Base-by-base conservation (phyloP, 1,284 basidiomycete species). In the Leccinum griseonigrum region DNA sequence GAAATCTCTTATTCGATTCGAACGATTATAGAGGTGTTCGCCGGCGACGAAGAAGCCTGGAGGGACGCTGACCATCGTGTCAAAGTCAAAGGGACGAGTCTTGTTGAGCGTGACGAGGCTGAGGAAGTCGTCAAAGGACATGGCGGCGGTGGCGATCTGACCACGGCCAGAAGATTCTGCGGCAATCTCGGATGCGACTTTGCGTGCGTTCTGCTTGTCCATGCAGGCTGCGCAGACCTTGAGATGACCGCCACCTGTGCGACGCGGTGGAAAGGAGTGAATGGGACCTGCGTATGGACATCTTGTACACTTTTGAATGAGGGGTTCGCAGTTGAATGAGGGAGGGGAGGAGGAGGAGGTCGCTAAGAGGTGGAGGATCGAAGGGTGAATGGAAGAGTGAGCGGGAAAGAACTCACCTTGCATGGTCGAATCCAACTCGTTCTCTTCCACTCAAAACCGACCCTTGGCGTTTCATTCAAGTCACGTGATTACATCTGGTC, bases 171-270 rank as follows among this genome's bases (percentile, higher is more conserved):
- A 72, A 1, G 67, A 58, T 32, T 72, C 73, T 16, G 68, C 64
- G n/a, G 67, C 72, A 38, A 72, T 59, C 54, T 71, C 70, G 26
- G 72, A 71, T 18, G 72, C 73, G 2, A 71, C 70, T 36, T 73
- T 75, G 34, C 73, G 74, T 50, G 72, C 70, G 50, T 71, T 74
- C 60, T 72, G 71, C 60, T 75, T 72, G 38, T 75, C 73, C 71
- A 72, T 72, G 50, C 74, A 75, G 31, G 62, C 22, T 4, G 71
- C 58, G 54, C 74, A 75, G 57, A 75, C 71, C 50, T 72, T 72
- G 60, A 69, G 72, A 43, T 75, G 57, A 29, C 71, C 71, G 2
- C 64, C 64, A 52, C 73, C 73, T 0, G 69, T 71, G 61, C 71
- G 71, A 13, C 73, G 73, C 14, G 69, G 64, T 28, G 70, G 70